phyloP scores from a whole-genome alignment of 148 eudicot species.

The Dysphania ambrosioides region DNA sequence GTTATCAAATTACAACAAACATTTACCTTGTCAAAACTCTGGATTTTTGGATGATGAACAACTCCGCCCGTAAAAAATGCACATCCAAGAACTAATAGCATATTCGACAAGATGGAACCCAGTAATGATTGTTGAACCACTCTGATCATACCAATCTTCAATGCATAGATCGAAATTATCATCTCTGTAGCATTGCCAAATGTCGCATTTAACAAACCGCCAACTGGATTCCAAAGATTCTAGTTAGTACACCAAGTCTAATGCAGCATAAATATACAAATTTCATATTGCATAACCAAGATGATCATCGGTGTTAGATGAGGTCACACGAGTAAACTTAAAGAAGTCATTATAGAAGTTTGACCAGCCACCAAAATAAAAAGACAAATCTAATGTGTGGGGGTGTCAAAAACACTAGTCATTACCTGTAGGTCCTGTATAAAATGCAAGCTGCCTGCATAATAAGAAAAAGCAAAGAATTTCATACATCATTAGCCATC shows the following conservation, averaged over 20 bases:
- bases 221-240: slow-evolving; percentile 58
- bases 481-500: slow-evolving; percentile 3
- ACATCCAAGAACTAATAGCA: slow-evolving; percentile 93
- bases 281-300: not conserved
- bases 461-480: slow-evolving; percentile 15
- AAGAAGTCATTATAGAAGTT: not conserved
- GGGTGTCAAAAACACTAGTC: no score
- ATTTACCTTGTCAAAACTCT: slow-evolving; percentile 76
- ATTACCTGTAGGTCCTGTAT: slow-evolving; percentile 85
- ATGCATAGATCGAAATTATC: slow-evolving; percentile 93
- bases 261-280: slow-evolving; percentile 2
- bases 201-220: slow-evolving; percentile 95
- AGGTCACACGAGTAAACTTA: not conserved
- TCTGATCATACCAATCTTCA: slow-evolving; percentile 86
- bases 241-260: slow-evolving; percentile 22
- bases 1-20: slow-evolving; percentile 1
- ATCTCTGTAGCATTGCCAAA: slow-evolving; percentile 98
- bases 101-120: slow-evolving; percentile 91
- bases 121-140: slow-evolving; percentile 91
- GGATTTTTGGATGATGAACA: slow-evolving; percentile 59
- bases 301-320: not conserved
- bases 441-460: slow-evolving; percentile 87
- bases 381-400: not conserved
- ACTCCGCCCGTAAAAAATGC: slow-evolving; percentile 93
- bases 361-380: not conserved